Evolutionary conservation across 2,329 filamentous ascomycete species (phyloP), one percentile per base, ranked within the genome.

Genomic region (Nemania bipapillata): DNA sequence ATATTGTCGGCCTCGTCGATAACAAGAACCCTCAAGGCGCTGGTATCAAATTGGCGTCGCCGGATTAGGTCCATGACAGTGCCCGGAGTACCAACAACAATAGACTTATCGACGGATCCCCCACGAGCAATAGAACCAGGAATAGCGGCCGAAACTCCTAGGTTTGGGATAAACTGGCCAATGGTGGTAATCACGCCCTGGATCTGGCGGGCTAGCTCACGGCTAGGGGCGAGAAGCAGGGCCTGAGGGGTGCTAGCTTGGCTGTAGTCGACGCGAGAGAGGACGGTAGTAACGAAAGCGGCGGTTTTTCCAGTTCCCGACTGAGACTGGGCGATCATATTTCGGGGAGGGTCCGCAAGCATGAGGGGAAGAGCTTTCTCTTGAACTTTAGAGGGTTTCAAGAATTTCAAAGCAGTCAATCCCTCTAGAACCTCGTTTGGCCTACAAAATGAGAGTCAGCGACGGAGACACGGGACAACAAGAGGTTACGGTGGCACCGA

Each of bases 1-100:
- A 99, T 99, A 83, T 97, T 98, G 83, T 99, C 96, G 65, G 96
- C 96, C 83, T 99, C 96, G 77, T 99, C 96, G 61, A 99, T 86
- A 64, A 97, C 95, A 69, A 99, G 86, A 8, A 97, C 87, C 80
- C 90, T 92, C 74, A 99, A 85, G 66, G 89, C 82, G 20, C 86
- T 88, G 0, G 89, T 81, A 74, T 97, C 89, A 72, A 99, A 86
- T 77, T 92, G 87, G 73, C 89, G 87, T 75, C 90, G 89, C 76
- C 91, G 90, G 76, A 97, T 91, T 75, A 96, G 86, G 77, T 98
- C 96, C 84, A 92, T 91, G 56, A 96, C 93, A 0, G 95, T 98
- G 63, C 96, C 96, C 0, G 96, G 96, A 1, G 96, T 99, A 68
- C 96, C 96, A 68, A 97, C 92, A 30, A 99, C 88, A 55, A 98